Percentiles rank a stretch among this genome's conserved stretches.
Evolutionary conservation across 495 filamentous ascomycete species (phyloP).

Genomic region (Pseudevernia furfuracea): DNA sequence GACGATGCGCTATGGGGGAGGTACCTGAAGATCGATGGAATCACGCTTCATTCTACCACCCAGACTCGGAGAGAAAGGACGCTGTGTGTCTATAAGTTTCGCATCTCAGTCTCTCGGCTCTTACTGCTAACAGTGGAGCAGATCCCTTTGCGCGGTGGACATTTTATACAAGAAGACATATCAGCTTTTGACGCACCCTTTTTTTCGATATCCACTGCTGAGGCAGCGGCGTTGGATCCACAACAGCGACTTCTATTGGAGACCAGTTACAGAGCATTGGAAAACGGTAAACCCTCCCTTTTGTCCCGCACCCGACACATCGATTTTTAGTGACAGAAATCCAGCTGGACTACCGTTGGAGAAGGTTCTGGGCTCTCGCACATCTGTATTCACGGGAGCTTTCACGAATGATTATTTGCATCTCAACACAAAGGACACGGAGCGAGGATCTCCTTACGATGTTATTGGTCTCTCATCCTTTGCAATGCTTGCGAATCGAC

Average conservation of each 20-base stretch:
- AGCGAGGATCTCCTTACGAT: slow-evolving; percentile 41
- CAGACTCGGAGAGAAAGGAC: slow-evolving; percentile 33
- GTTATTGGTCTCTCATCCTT: background rate
- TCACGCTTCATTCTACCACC: slow-evolving; percentile 40
- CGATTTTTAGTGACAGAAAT: no score
- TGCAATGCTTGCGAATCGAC: slow-evolving; percentile 5
- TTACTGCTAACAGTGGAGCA: background rate
- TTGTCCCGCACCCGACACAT: no score
- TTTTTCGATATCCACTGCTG: slow-evolving; percentile 15
- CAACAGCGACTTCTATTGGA: slow-evolving; percentile 65
- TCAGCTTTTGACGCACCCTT: slow-evolving; percentile 19
- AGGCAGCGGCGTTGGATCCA: slow-evolving; percentile 66
- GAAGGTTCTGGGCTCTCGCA: slow-evolving; percentile 24
- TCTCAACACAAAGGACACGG: slow-evolving; percentile 1
- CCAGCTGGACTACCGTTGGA: slow-evolving; percentile 52
- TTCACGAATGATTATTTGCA: slow-evolving; percentile 12
- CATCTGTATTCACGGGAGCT: slow-evolving; percentile 26
- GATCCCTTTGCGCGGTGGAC: slow-evolving; percentile 9
- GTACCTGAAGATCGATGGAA: slow-evolving; percentile 46
- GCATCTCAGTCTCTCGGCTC: background rate
- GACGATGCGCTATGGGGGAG: slow-evolving; percentile 39
- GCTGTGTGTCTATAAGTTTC: no score
- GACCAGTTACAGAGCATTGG: slow-evolving; percentile 69
- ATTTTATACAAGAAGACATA: slow-evolving; percentile 42
- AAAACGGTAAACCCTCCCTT: no score